These are phyloP conservation scores for Oryza brachyantha DNA, from an alignment of 176 grass and related monocot genomes.

Conservation along the genomic window DNA sequence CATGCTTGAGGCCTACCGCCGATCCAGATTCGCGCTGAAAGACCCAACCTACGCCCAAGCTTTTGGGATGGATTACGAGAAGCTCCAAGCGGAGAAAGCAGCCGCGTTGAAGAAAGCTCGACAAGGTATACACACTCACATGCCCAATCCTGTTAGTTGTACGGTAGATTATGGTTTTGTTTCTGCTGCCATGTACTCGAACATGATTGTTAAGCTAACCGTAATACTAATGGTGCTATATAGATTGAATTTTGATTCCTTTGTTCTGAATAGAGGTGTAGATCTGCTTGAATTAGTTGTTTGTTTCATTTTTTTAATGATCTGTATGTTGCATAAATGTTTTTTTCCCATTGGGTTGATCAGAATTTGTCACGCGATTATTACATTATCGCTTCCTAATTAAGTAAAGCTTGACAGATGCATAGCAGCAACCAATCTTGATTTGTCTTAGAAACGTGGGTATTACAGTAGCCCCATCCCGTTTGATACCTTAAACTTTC, in stretches of 20 bases:
- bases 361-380: neutral
- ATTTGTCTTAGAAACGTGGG: neutral
- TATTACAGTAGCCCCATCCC: neutral
- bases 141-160: constrained; percentile 24
- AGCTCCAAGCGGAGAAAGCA: constrained; percentile 16
- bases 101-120: constrained; percentile 30
- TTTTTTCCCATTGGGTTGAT: neutral
- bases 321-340: neutral
- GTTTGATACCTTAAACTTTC: neutral
- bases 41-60: constrained; percentile 86
- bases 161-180: neutral
- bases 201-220: neutral
- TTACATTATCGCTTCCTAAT: neutral
- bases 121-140: constrained; percentile 80
- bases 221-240: neutral
- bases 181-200: constrained; percentile 31
- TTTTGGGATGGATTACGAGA: constrained; percentile 57
- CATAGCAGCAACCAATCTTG: neutral
- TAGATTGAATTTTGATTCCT: neutral
- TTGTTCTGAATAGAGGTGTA: neutral
- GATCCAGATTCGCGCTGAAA: constrained; percentile 35
- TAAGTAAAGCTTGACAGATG: neutral
- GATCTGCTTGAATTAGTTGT: neutral
- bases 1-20: constrained; percentile 59
- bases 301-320: neutral